A percentile compares a stretch with the other conserved stretches of the same genome.
phyloP scores from a whole-genome alignment of 2,329 filamentous ascomycete species.

The Periconia sp. region DNA sequence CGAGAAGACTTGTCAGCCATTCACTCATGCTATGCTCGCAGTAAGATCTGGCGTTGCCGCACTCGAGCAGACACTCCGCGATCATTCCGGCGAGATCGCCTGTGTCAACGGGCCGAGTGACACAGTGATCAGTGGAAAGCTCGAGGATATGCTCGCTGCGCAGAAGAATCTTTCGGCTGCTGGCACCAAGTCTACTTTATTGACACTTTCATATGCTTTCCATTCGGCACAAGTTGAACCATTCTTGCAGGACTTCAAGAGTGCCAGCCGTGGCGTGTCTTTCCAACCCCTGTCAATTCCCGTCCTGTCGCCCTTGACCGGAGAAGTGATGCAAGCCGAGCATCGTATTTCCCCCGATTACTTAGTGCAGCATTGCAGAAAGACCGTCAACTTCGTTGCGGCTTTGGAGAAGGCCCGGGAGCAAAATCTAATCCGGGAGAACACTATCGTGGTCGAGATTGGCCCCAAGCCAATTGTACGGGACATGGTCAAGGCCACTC shows the following conservation, averaged over 20 bases:
- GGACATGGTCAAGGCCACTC: slow-evolving; percentile 15
- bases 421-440: slow-evolving; percentile 2
- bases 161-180: not conserved
- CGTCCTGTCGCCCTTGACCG: slow-evolving; percentile 19
- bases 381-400: slow-evolving; percentile 47
- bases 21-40: slow-evolving; percentile 36
- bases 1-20: slow-evolving; percentile 19
- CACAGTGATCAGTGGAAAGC: slow-evolving; percentile 26
- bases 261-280: slow-evolving; percentile 23
- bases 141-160: slow-evolving; percentile 3
- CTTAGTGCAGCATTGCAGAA: slow-evolving; percentile 34
- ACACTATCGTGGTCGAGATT: slow-evolving; percentile 23
- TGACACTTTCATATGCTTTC: slow-evolving; percentile 16
- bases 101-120: slow-evolving; percentile 31
- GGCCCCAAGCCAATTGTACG: slow-evolving; percentile 13
- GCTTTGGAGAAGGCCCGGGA: slow-evolving; percentile 43
- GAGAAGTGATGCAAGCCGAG: slow-evolving; percentile 7
- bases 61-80: slow-evolving; percentile 7
- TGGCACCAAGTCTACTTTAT: slow-evolving; percentile 1
- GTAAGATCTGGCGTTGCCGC: slow-evolving; percentile 10
- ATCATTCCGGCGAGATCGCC: slow-evolving; percentile 14
- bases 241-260: slow-evolving; percentile 44
- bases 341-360: slow-evolving; percentile 3
- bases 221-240: slow-evolving; percentile 39
- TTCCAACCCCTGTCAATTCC: slow-evolving; percentile 24